Percentiles rank a stretch among this genome's conserved stretches.
These are phyloP conservation scores for Hordeum marinum DNA, from an alignment of 176 grass and related monocot genomes.

Conservation along the genomic window DNA sequence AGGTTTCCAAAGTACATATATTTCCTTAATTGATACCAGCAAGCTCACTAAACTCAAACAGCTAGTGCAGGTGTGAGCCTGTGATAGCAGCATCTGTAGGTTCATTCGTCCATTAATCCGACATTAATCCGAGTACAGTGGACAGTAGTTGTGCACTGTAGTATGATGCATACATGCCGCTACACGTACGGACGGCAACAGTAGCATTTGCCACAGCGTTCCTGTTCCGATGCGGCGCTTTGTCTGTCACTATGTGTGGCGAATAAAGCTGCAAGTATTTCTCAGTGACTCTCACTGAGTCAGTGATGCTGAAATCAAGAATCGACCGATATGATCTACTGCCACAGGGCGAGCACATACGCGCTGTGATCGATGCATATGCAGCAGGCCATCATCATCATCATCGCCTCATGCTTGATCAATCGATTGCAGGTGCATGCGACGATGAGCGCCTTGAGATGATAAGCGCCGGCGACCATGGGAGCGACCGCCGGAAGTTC, in stretches of 20 bases:
- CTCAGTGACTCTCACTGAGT: background rate
- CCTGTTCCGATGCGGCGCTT: background rate
- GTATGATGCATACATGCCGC: background rate
- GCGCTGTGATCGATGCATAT: background rate
- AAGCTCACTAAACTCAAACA: background rate
- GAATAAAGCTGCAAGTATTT: constrained; percentile 7
- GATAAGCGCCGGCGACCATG: constrained; percentile 27
- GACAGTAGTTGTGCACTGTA: background rate
- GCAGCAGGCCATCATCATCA: background rate
- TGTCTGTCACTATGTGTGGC: constrained; percentile 9
- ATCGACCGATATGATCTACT: background rate
- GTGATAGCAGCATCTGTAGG: background rate
- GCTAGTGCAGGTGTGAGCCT: background rate
- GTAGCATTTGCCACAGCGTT: background rate
- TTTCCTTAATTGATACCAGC: background rate
- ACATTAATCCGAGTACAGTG: background rate
- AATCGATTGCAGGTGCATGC: constrained; percentile 18
- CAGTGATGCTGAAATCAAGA: constrained; percentile 4
- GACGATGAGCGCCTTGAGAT: constrained; percentile 36
- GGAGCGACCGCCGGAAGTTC: constrained; percentile 23
- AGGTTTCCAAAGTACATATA: background rate
- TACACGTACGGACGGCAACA: background rate
- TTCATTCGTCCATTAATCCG: background rate
- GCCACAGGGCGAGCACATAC: background rate
- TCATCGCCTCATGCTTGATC: background rate